phyloP scores from a whole-genome alignment of 768 basidiomycete species.

The Leccinum uliginosum region DNA sequence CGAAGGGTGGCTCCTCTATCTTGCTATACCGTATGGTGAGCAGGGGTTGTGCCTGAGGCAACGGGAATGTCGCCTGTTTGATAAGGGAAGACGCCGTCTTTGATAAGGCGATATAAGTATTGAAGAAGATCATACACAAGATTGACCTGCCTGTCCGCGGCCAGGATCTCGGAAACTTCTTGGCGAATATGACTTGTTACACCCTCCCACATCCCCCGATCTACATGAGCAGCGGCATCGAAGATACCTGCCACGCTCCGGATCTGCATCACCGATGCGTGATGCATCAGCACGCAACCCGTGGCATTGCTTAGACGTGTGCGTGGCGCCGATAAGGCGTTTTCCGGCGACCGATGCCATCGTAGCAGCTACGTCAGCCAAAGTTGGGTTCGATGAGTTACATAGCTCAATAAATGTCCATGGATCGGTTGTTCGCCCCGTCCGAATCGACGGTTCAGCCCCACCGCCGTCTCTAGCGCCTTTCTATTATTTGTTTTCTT shows the following conservation, averaged over 20 bases:
- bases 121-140: background rate
- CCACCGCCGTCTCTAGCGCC: background rate
- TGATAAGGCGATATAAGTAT: background rate
- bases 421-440: background rate
- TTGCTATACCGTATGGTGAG: background rate
- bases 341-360: background rate
- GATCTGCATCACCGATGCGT: background rate
- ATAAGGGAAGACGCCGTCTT: background rate
- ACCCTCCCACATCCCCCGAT: slow-evolving; percentile 1
- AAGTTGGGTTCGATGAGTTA: background rate
- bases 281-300: background rate
- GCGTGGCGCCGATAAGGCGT: background rate
- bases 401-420: background rate
- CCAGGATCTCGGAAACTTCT: background rate
- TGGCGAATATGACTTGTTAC: background rate
- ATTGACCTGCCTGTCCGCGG: background rate
- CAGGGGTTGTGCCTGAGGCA: background rate
- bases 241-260: background rate
- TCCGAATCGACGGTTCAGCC: background rate
- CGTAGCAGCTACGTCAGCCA: background rate
- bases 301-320: background rate
- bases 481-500: background rate
- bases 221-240: background rate
- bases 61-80: background rate
- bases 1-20: background rate